Percentiles rank a stretch among this genome's conserved stretches.
phyloP scores from a whole-genome alignment of 1,139 yeast species.

The Pichia sp. region DNA sequence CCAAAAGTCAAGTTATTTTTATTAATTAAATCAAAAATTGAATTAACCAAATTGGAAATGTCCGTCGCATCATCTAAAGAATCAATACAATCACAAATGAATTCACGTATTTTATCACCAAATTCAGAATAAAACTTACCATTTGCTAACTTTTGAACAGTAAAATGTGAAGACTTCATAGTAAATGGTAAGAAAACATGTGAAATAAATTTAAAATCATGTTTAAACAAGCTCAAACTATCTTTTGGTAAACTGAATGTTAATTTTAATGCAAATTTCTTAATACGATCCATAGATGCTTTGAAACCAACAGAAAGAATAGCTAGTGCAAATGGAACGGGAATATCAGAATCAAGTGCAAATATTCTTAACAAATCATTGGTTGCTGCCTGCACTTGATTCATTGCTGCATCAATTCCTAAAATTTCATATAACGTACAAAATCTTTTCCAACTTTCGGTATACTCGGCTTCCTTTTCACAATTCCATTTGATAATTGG shows the following conservation, averaged over 20 bases:
- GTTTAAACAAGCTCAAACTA: slow-evolving; percentile 42
- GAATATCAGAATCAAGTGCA: slow-evolving; percentile 44
- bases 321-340: slow-evolving; percentile 66
- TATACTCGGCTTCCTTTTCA: slow-evolving; percentile 27
- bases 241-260: slow-evolving; percentile 47
- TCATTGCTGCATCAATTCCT: slow-evolving; percentile 79
- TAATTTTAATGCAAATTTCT: slow-evolving; percentile 55
- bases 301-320: slow-evolving; percentile 68
- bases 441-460: slow-evolving; percentile 64
- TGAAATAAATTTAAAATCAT: slow-evolving; percentile 43
- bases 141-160: slow-evolving; percentile 29
- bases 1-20: slow-evolving; percentile 53
- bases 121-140: slow-evolving; percentile 43
- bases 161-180: slow-evolving; percentile 60
- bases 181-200: slow-evolving; percentile 54
- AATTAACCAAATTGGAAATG: slow-evolving; percentile 26
- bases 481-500: slow-evolving; percentile 45
- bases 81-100: slow-evolving; percentile 41
- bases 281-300: slow-evolving; percentile 75
- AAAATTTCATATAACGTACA: slow-evolving; percentile 72
- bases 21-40: slow-evolving; percentile 42
- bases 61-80: slow-evolving; percentile 30
- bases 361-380: slow-evolving; percentile 56
- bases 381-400: slow-evolving; percentile 78
- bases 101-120: slow-evolving; percentile 46